Percentiles rank a stretch among this genome's conserved stretches.
Evolutionary conservation across 495 filamentous ascomycete species (phyloP).

Genomic region (Trypethelium eluteriae): DNA sequence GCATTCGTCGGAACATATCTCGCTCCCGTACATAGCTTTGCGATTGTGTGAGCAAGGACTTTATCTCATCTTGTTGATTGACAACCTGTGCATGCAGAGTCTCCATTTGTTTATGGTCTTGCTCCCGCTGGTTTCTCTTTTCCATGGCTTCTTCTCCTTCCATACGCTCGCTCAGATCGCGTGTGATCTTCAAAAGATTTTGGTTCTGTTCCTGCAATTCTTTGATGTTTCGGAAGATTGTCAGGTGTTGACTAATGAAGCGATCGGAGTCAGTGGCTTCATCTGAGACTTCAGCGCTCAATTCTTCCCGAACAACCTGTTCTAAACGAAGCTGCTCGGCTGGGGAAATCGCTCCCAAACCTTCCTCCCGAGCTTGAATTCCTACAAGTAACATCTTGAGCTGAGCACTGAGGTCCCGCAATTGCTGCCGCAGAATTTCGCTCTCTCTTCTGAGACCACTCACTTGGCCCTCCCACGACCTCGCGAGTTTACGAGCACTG

Average conservation of each 20-base stretch:
- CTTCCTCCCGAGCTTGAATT: conserved; percentile 68
- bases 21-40: conserved; percentile 92
- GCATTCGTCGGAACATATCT: conserved; percentile 93
- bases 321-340: conserved; percentile 61
- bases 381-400: conserved; percentile 83
- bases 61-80: conserved; percentile 63
- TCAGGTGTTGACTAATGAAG: conserved; percentile 76
- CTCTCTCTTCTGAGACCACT: conserved; percentile 63
- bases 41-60: conserved; percentile 66
- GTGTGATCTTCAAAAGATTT: conserved; percentile 68
- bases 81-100: conserved; percentile 56
- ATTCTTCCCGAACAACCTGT: conserved; percentile 58
- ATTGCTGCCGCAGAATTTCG: conserved; percentile 72
- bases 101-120: conserved; percentile 66
- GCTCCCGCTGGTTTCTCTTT: conserved; percentile 58
- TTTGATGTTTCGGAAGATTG: conserved; percentile 71
- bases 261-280: conserved; percentile 71
- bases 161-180: conserved; percentile 79
- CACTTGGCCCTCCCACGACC: conserved; percentile 67
- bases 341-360: conserved; percentile 59
- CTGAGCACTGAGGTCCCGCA: conserved; percentile 85
- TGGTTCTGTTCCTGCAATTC: conserved; percentile 86
- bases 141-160: conserved; percentile 77
- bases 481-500: conserved; percentile 49
- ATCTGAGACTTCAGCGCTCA: conserved; percentile 55